Evolutionary conservation across 179 eudicot species (phyloP), one percentile per base, ranked within the genome.

Genomic region (Corrigiola litoralis): DNA sequence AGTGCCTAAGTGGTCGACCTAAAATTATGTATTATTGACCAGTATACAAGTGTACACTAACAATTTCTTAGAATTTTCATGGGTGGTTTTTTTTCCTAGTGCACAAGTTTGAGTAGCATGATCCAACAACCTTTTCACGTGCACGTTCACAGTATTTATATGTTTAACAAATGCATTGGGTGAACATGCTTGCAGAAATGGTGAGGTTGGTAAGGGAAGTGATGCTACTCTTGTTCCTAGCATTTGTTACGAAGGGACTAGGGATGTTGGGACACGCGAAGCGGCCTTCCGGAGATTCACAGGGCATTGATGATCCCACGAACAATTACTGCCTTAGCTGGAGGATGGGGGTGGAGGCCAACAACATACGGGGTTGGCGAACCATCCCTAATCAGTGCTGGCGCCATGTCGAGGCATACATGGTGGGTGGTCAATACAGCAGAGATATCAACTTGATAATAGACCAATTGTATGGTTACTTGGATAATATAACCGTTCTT

Each of bases 281-380:
- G 38, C 47, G 52, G 21, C 24, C 58, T 3, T 23, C 55, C 45
- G 31, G 31, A 0, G n/a, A n/a, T n/a, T n/a, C n/a, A n/a, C n/a
- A n/a, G 23, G n/a, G 63, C 34, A 42, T 18, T 24, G 24, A 14
- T 33, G 71, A 23, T 5, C 67, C 69, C 27, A 37, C 23, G 13
- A 45, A 18, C 7, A 53, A 78, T 68, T 83, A 81, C 24, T 90
- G 97, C 65, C 58, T 82, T 69, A 90, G 97, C 51, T 90, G 97
- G 97, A 63, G 97, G 71, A 52, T 87, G 70, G 97, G 73, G 2
- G 95, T 85, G 62, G 97, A 90, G 81, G 78, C 92, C 0, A 79
- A 85, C 74, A 87, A 90, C 72, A 65, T 85, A 23, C 63, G 72
- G 2, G 83, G 79, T 4, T 90, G 97, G 97, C 82, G 86, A 18